These are phyloP conservation scores for Colletotrichum cereale DNA, from an alignment of 2,329 filamentous ascomycete species.

Conservation along the genomic window DNA sequence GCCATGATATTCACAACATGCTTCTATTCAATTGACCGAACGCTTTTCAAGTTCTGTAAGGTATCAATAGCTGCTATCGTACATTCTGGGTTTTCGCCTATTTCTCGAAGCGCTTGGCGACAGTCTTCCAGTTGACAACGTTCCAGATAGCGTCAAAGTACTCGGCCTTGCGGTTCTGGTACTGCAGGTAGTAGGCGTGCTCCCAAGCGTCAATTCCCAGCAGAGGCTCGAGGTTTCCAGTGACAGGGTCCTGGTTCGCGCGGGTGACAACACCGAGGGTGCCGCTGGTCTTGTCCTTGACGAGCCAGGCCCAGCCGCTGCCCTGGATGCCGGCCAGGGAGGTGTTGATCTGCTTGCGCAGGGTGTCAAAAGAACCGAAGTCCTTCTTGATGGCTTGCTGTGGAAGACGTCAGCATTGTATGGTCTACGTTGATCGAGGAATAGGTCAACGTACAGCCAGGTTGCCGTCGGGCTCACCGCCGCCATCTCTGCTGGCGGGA, in stretches of 20 bases:
- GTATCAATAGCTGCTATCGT: constrained; percentile 37
- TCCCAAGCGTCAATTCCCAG: constrained; percentile 96
- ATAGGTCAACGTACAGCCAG: constrained; percentile 62
- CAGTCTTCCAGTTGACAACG: constrained; percentile 95
- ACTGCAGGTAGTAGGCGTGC: constrained; percentile 96
- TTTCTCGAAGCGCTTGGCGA: constrained; percentile 78
- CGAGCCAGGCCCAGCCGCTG: constrained; percentile 91
- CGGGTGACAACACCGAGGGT: constrained; percentile 75
- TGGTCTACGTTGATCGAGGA: constrained; percentile 21
- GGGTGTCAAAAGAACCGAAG: constrained; percentile 75
- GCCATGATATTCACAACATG: not conserved
- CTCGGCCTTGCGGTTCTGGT: constrained; percentile 96
- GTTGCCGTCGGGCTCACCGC: constrained; percentile 71
- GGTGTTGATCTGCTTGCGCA: constrained; percentile 76
- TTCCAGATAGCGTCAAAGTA: constrained; percentile 96
- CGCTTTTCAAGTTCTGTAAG: constrained; percentile 22
- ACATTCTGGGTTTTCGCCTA: constrained; percentile 45
- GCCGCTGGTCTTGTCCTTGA: constrained; percentile 75
- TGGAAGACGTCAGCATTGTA: not conserved
- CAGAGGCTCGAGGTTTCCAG: constrained; percentile 84
- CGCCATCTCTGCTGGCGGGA: constrained; percentile 71
- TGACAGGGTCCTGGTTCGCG: constrained; percentile 90
- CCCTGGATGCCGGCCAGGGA: constrained; percentile 83
- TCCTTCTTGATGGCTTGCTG: constrained; percentile 71
- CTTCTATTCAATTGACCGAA: not conserved